Evolutionary conservation across 371 early-diverging fungal genomes (phyloP).

Genomic region (Mucor piriformis): DNA sequence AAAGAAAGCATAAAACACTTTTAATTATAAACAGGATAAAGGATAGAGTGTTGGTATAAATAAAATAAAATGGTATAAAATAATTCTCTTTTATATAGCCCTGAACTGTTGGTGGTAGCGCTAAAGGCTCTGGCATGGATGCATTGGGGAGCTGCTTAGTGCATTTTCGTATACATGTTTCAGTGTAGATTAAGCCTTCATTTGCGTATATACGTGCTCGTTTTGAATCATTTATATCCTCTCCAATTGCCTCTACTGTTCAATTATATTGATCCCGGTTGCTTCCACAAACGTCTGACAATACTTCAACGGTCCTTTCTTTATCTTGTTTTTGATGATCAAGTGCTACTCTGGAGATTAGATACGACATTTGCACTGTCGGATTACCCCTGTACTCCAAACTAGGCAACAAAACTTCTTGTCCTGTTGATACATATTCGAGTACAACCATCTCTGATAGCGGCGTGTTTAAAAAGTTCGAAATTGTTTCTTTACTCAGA

Average conservation of each 20-base stretch:
- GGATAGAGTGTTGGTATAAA: too few relatives aligned
- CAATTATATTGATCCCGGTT: slow-evolving; percentile 18
- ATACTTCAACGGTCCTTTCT: slow-evolving; percentile 16
- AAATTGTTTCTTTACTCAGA: too few relatives aligned
- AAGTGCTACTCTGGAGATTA: slow-evolving; percentile 14
- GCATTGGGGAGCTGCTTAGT: slow-evolving; percentile 8
- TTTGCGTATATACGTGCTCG: slow-evolving; percentile 13
- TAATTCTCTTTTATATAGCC: too few relatives aligned
- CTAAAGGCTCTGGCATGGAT: slow-evolving; percentile 14
- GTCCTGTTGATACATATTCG: slow-evolving; percentile 17
- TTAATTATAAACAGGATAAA: too few relatives aligned
- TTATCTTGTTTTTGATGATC: slow-evolving; percentile 19
- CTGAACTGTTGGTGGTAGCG: slow-evolving; percentile 15
- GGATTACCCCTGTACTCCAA: slow-evolving; percentile 19
- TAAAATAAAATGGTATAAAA: too few relatives aligned
- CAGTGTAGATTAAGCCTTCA: slow-evolving; percentile 18
- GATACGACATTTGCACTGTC: slow-evolving; percentile 19
- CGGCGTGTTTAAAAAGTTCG: slow-evolving; percentile 7
- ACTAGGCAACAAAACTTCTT: slow-evolving; percentile 17
- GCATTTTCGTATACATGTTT: slow-evolving; percentile 22
- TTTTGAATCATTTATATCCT: too few relatives aligned
- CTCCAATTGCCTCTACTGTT: slow-evolving; percentile 16
- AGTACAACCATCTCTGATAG: slow-evolving; percentile 21
- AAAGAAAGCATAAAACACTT: too few relatives aligned
- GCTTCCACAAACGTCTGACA: slow-evolving; percentile 12